These are phyloP conservation scores for Fusarium sp. DNA, from an alignment of 2,329 filamentous ascomycete genomes.

Conservation along the genomic window DNA sequence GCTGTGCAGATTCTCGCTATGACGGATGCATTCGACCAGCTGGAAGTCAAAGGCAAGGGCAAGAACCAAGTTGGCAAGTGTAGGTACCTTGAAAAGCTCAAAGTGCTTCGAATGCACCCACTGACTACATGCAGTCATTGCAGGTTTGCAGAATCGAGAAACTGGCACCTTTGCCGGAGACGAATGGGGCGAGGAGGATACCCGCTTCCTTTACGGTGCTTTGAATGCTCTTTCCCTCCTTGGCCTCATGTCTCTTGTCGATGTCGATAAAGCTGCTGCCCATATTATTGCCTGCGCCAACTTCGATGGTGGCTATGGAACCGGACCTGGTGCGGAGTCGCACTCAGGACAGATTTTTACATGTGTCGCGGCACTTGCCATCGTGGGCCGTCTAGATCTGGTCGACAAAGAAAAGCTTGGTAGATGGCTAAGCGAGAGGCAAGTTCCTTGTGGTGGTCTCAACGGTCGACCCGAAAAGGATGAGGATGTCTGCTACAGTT, in stretches of 20 bases:
- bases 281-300: slow-evolving; percentile 88
- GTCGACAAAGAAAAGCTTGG: slow-evolving; percentile 85
- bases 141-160: slow-evolving; percentile 79
- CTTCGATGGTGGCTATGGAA: slow-evolving; percentile 93
- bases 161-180: slow-evolving; percentile 93
- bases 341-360: slow-evolving; percentile 97
- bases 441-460: slow-evolving; percentile 85
- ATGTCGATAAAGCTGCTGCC: slow-evolving; percentile 82
- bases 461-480: slow-evolving; percentile 96
- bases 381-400: slow-evolving; percentile 82
- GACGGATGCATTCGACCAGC: slow-evolving; percentile 83
- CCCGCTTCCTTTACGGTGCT: slow-evolving; percentile 90
- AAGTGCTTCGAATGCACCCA: slow-evolving; percentile 26
- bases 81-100: slow-evolving; percentile 59
- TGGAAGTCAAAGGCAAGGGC: slow-evolving; percentile 74
- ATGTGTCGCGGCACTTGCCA: slow-evolving; percentile 86
- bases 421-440: slow-evolving; percentile 92
- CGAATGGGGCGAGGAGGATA: slow-evolving; percentile 96
- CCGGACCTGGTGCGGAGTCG: slow-evolving; percentile 89
- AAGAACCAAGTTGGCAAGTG: slow-evolving; percentile 81
- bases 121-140: slow-evolving; percentile 69
- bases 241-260: slow-evolving; percentile 75
- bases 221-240: slow-evolving; percentile 91
- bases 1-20: slow-evolving; percentile 92
- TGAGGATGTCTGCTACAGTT: slow-evolving; percentile 98